Evolutionary conservation across 116 monocot species (phyloP).

Genomic region (Phalaenopsis hybrid): DNA sequence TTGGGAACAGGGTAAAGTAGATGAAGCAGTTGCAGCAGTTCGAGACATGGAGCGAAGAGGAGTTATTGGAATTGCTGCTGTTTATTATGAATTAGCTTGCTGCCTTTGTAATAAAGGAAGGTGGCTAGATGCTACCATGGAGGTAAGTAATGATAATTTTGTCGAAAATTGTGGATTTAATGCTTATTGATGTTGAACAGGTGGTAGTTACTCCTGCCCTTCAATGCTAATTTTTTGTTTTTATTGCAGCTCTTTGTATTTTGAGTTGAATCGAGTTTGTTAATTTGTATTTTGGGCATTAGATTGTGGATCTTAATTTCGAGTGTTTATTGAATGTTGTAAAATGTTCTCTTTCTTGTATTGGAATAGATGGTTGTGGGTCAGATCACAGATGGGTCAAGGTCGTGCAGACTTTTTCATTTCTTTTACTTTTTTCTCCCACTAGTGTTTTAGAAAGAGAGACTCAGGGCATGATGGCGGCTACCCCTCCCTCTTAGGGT

Average conservation of each 20-base stretch:
- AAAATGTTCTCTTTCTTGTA: not conserved
- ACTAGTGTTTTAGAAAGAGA: not conserved
- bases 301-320: not conserved
- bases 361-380: not conserved
- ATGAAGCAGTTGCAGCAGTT: constrained; percentile 67
- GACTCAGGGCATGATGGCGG: not conserved
- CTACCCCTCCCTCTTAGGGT: no score
- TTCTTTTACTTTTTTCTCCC: not conserved
- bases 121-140: constrained; percentile 74
- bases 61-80: constrained; percentile 69
- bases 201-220: not conserved
- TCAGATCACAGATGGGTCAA: no score
- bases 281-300: not conserved
- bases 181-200: not conserved
- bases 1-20: constrained; percentile 74
- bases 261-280: not conserved
- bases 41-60: constrained; percentile 87
- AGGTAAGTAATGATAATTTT: constrained; percentile 36
- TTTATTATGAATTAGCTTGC: constrained; percentile 94
- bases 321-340: not conserved
- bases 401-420: no score
- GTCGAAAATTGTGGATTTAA: not conserved
- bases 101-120: constrained; percentile 81
- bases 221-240: not conserved
- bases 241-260: not conserved